Evolutionary conservation across 2,329 filamentous ascomycete genomes (phyloP).

Genomic region (Scedosporium dehoogii): DNA sequence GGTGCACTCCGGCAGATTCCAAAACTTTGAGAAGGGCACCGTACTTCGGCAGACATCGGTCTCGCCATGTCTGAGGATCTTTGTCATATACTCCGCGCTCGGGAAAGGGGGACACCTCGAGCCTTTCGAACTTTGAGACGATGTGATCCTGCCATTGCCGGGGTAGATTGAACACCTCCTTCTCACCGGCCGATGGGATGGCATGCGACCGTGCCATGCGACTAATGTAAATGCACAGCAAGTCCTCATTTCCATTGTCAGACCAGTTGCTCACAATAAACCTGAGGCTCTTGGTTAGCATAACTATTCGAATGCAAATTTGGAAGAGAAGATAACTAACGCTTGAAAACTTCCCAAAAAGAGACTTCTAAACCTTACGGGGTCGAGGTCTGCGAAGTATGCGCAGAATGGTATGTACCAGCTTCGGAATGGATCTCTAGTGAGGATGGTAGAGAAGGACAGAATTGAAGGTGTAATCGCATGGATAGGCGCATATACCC

Average conservation of each 20-base stretch:
- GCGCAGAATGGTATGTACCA: constrained; percentile 83
- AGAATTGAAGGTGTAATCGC: constrained; percentile 62
- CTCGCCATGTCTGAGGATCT: constrained; percentile 51
- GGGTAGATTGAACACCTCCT: constrained; percentile 46
- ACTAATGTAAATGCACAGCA: constrained; percentile 59
- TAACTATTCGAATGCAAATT: not conserved
- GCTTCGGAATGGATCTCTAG: constrained; percentile 52
- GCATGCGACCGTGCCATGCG: constrained; percentile 48
- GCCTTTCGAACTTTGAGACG: constrained; percentile 54
- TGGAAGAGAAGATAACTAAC: constrained; percentile 25
- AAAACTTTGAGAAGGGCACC: constrained; percentile 57
- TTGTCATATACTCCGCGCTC: constrained; percentile 53
- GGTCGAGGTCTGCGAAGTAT: constrained; percentile 64
- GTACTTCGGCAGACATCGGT: constrained; percentile 56
- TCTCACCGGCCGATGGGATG: constrained; percentile 41
- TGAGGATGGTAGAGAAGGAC: constrained; percentile 54
- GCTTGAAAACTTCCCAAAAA: constrained; percentile 73
- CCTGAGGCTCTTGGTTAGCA: constrained; percentile 30
- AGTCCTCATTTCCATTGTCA: constrained; percentile 52
- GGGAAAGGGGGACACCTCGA: constrained; percentile 55
- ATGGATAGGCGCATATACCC: constrained; percentile 72
- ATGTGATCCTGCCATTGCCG: constrained; percentile 67
- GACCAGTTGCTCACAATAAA: constrained; percentile 71
- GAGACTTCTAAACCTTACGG: constrained; percentile 67
- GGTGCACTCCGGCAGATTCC: constrained; percentile 51